A percentile compares a stretch with the other conserved stretches of the same genome.
These are phyloP conservation scores for Ramalina intermedia DNA, from an alignment of 495 filamentous ascomycete genomes.

Conservation along the genomic window DNA sequence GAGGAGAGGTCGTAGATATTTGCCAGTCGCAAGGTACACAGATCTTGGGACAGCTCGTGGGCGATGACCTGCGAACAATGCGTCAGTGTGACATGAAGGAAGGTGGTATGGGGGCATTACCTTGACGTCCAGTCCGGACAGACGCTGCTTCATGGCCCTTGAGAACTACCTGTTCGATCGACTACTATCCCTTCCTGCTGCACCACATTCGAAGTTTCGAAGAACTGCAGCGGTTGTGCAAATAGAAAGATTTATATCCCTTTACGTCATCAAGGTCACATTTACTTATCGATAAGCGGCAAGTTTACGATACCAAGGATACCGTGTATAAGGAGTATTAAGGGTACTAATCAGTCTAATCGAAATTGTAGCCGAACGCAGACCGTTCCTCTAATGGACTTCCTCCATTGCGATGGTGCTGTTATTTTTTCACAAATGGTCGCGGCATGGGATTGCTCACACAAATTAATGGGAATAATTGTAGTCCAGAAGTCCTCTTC, in stretches of 20 bases:
- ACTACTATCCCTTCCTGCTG: too few relatives aligned
- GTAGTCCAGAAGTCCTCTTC: neutral
- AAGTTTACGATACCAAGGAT: too few relatives aligned
- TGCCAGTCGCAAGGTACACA: slow-evolving; percentile 65
- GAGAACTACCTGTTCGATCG: too few relatives aligned
- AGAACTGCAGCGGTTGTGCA: too few relatives aligned
- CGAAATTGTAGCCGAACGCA: too few relatives aligned
- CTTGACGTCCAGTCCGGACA: slow-evolving; percentile 86
- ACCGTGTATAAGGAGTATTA: neutral
- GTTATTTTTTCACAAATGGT: too few relatives aligned
- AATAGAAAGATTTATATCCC: neutral
- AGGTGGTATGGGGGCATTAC: slow-evolving; percentile 24
- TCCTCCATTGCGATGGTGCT: too few relatives aligned
- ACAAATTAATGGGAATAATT: neutral
- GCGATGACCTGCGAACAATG: slow-evolving; percentile 58
- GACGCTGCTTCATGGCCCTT: slow-evolving; percentile 82
- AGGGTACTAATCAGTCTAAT: too few relatives aligned
- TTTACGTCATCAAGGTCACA: neutral
- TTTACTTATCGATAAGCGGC: too few relatives aligned
- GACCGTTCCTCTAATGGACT: too few relatives aligned
- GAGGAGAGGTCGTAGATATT: slow-evolving; percentile 95
- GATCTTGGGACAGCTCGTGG: slow-evolving; percentile 66
- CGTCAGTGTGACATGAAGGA: neutral
- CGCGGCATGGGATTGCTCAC: too few relatives aligned
- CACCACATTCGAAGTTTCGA: too few relatives aligned